Conservation (phyloP, 179 eudicot species). For the Carnegiea gigantea region DNA sequence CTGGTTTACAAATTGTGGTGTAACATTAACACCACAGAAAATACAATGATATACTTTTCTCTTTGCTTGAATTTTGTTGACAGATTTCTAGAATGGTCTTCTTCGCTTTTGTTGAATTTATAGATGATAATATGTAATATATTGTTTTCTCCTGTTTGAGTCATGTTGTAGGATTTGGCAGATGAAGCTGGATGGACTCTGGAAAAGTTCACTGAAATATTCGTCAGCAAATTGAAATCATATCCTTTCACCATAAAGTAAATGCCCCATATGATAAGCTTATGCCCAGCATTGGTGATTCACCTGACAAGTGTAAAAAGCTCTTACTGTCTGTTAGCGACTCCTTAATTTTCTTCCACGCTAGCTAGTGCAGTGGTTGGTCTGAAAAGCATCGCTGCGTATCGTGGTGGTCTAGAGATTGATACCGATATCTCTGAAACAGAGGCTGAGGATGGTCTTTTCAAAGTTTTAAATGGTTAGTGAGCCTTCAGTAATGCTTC, state of each 20-base stretch:
- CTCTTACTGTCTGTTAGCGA: neutral
- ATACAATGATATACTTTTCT: neutral
- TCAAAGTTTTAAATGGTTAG: slow-evolving; percentile 66
- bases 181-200: slow-evolving; percentile 70
- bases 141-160: slow-evolving; percentile 7
- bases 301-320: slow-evolving; percentile 1
- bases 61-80: neutral
- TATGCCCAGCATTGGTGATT: neutral
- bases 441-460: slow-evolving; percentile 78
- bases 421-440: slow-evolving; percentile 59
- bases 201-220: slow-evolving; percentile 61
- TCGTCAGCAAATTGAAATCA: slow-evolving; percentile 60
- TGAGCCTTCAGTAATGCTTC: slow-evolving; percentile 12
- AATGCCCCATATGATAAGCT: neutral
- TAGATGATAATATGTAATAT: neutral
- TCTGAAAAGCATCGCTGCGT: slow-evolving; percentile 92
- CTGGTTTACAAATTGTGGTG: no score
- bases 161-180: slow-evolving; percentile 41
- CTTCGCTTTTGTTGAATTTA: neutral
- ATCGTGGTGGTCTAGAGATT: slow-evolving; percentile 90
- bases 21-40: no score
- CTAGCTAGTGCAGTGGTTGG: slow-evolving; percentile 61
- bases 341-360: slow-evolving; percentile 58
- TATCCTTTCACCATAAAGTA: slow-evolving; percentile 57
- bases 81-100: neutral